Base-by-base conservation (phyloP, 345 rosid genomes). In the Camelina laxa region DNA sequence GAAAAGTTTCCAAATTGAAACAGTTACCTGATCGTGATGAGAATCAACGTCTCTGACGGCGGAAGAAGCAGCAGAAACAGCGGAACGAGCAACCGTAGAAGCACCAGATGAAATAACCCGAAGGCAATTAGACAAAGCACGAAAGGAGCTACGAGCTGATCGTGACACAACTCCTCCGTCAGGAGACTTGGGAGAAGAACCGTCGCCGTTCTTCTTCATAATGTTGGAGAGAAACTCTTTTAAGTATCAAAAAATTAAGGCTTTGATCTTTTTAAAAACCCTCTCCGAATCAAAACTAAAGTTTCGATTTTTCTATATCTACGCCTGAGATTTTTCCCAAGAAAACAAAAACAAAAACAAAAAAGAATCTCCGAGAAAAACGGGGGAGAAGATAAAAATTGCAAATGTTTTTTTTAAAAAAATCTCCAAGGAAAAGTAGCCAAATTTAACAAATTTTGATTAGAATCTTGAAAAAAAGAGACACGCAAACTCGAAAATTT, bases 81-180 rank as follows among this genome's bases (percentile, higher is more conserved):
- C 98, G 14, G 98, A 87, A 84, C 87, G 81, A 6, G 96, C 96
- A 19, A 90, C 95, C 0, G 91, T 87, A 21, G 98, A 91, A 11
- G 98, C 96, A 51, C 98, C 98, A 0, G 97, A 88, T 1, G 98
- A 91, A 70, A 94, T 86, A 24, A 90, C 87, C 77, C 80, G 83
- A 75, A 87, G 58, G 77, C 86, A 94, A 80, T 93, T 86, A 10
- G 97, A 89, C 54, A 94, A 68, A 24, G 91, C 83, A 17, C 97
- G 91, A 69, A 89, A 88, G 13, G 98, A 90, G 73, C 85, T 91
- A 51, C 88, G 87, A 30, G 89, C 81, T 15, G 95, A 85, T 70
- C 91, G 80, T 24, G 84, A 84, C 59, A 82, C 76, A 59, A 71
- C 80, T 38, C 84, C 76, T 19, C 67, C 74, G 66, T 33, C 36